These are phyloP conservation scores for Punica granatum DNA, from an alignment of 345 rosid genomes.

Conservation along the genomic window DNA sequence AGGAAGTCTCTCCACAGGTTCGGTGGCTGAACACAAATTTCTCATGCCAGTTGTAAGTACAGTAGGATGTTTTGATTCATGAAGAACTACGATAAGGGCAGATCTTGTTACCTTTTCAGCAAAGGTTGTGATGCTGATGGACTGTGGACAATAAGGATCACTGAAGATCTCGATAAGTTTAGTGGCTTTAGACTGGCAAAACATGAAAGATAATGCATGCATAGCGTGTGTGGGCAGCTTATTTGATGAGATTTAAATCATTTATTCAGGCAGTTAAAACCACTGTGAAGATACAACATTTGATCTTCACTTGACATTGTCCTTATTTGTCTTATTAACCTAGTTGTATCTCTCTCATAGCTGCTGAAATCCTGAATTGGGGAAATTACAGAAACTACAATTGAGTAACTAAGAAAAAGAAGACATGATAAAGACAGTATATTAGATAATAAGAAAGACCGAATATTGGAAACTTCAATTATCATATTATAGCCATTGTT, in stretches of 20 bases:
- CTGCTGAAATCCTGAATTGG: conserved; percentile 51
- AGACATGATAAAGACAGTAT: too few species aligned
- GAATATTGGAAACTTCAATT: too few species aligned
- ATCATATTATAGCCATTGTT: too few species aligned
- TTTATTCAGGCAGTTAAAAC: conserved; percentile 2
- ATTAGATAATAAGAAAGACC: too few species aligned
- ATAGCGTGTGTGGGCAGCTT: too few species aligned
- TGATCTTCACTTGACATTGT: conserved; percentile 62
- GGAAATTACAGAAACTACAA: not conserved
- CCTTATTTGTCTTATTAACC: conserved; percentile 59
- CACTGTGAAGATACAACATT: conserved; percentile 7
- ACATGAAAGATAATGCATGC: not conserved
- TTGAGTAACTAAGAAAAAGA: too few species aligned
- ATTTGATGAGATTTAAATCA: not conserved
- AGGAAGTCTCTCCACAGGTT: too few species aligned
- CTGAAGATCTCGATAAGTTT: conserved; percentile 60
- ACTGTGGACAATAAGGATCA: conserved; percentile 60
- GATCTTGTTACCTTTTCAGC: conserved; percentile 59
- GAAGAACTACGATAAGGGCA: conserved; percentile 1
- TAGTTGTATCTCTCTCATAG: conserved; percentile 46
- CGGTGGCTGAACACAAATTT: too few species aligned
- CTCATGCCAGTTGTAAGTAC: too few species aligned
- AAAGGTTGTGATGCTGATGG: conserved; percentile 64
- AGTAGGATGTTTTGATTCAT: not conserved
- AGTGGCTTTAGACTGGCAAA: conserved; percentile 54